Base-by-base conservation (phyloP, 2,329 filamentous ascomycete species). In the Hortaea werneckii region DNA sequence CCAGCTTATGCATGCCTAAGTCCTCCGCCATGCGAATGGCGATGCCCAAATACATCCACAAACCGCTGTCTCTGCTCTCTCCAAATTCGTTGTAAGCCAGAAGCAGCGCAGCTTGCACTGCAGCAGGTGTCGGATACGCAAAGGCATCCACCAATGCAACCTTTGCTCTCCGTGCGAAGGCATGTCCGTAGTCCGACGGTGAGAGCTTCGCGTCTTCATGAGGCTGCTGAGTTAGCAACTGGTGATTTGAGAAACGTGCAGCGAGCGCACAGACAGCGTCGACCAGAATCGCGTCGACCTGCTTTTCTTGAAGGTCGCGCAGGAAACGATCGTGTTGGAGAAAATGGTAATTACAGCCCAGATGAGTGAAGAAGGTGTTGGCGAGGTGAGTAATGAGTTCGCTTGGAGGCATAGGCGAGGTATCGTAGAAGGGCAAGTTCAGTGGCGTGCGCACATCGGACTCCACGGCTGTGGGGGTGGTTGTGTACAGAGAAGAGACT, bases 1-100 rank as follows among this genome's bases (percentile, higher is more conserved):
- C 82, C 11, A 85, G 73, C 52, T 88, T 94, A 54, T 90, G 85
- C 52, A 94, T 72, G 0, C 88, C 87, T 7, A 94, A 66, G 58
- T 88, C 83, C 49, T 86, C 78, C 0, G 83, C 83, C 79, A 88
- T 85, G 4, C 87, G 81, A 49, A 94, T 94, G 0, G 87, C 83
- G 43, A 90, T 82, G 0, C 87, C 88, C 1, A 94, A 72, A 59
- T 94, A 94, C 87, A 94, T 94, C 87, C 88, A 95, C 5, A 95
- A 66, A 0, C 87, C 86, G 61, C 87, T 94, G 58, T 94, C 88
- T 56, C 89, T 85, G 53, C 87, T 86, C 8, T 85, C 85, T 1
- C 87, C 88, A 55, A 95, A 94, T 38, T 89, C 83, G 54, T 94
- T 87, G 58, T 94, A 94, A 0, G 87, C 87, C 66, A 95, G 78